A percentile compares a stretch with the other conserved stretches of the same genome.
Conservation (phyloP, 768 basidiomycete species). For the Hygrophorus russula region DNA sequence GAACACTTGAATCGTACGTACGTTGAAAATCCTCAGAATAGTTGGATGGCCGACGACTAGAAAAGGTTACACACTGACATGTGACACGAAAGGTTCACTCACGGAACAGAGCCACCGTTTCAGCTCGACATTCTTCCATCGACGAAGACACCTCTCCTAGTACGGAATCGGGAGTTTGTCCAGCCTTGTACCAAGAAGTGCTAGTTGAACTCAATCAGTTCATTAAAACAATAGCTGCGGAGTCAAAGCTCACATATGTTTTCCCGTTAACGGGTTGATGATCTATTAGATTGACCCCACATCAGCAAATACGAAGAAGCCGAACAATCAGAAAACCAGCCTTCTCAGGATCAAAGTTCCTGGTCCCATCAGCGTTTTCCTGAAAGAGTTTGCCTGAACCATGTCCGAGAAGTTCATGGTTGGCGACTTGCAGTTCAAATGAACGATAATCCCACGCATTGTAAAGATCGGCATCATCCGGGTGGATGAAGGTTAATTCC, state of each 20-base stretch:
- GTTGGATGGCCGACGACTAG: slow-evolving; percentile 63
- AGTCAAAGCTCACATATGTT: slow-evolving; percentile 44
- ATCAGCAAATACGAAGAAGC: background rate
- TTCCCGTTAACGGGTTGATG: slow-evolving; percentile 72
- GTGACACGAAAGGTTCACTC: slow-evolving; percentile 16
- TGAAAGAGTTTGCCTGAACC: slow-evolving; percentile 79
- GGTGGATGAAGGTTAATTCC: slow-evolving; percentile 72
- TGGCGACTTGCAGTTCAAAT: slow-evolving; percentile 85
- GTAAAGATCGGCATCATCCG: slow-evolving; percentile 64
- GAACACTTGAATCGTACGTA: slow-evolving; percentile 20
- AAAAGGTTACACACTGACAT: background rate
- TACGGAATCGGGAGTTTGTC: slow-evolving; percentile 74
- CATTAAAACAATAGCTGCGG: background rate
- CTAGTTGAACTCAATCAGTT: slow-evolving; percentile 21
- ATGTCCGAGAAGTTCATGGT: slow-evolving; percentile 82
- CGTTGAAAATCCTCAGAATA: slow-evolving; percentile 75
- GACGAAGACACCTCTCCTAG: slow-evolving; percentile 84
- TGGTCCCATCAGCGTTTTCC: slow-evolving; percentile 61
- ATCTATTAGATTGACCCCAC: slow-evolving; percentile 28
- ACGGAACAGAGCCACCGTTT: slow-evolving; percentile 78
- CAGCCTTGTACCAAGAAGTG: slow-evolving; percentile 79
- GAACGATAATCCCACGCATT: slow-evolving; percentile 68
- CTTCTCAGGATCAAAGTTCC: slow-evolving; percentile 73
- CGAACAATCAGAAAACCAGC: slow-evolving; percentile 15
- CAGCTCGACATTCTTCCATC: slow-evolving; percentile 90